Percentiles rank a stretch among this genome's conserved stretches.
Conservation (phyloP, 2,329 filamentous ascomycete genomes). For the Eutypella sp. region DNA sequence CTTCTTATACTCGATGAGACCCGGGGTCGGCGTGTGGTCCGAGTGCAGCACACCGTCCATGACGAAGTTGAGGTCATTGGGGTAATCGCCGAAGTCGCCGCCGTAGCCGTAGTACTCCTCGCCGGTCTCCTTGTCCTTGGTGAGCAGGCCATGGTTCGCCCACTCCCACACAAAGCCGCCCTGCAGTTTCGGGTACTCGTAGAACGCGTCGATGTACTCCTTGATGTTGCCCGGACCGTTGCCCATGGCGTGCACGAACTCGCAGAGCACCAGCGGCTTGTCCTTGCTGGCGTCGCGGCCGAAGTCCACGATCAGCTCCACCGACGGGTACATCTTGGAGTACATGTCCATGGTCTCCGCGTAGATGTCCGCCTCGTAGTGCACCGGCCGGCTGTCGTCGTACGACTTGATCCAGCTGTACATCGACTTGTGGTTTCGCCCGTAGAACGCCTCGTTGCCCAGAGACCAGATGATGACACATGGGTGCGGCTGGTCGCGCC, state of each 20-base stretch:
- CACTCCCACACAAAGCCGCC: constrained; percentile 61
- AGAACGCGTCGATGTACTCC: constrained; percentile 60
- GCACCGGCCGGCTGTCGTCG: constrained; percentile 51
- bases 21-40: constrained; percentile 40
- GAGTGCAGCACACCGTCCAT: constrained; percentile 46
- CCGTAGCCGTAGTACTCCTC: constrained; percentile 48
- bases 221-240: constrained; percentile 62
- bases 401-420: constrained; percentile 52
- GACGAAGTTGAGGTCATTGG: constrained; percentile 51
- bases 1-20: constrained; percentile 41
- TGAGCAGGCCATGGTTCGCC: constrained; percentile 48
- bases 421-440: constrained; percentile 59
- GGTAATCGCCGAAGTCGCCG: constrained; percentile 52
- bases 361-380: constrained; percentile 57
- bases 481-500: constrained; percentile 60
- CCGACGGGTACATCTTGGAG: constrained; percentile 55
- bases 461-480: constrained; percentile 64
- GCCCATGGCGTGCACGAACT: constrained; percentile 57
- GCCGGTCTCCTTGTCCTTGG: constrained; percentile 33
- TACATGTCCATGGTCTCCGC: constrained; percentile 55
- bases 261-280: constrained; percentile 51
- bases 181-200: constrained; percentile 51
- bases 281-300: constrained; percentile 29
- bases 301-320: constrained; percentile 34
- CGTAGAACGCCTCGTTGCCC: constrained; percentile 65